phyloP scores from a whole-genome alignment of 148 eudicot genomes.

The Rhododendron molle region DNA sequence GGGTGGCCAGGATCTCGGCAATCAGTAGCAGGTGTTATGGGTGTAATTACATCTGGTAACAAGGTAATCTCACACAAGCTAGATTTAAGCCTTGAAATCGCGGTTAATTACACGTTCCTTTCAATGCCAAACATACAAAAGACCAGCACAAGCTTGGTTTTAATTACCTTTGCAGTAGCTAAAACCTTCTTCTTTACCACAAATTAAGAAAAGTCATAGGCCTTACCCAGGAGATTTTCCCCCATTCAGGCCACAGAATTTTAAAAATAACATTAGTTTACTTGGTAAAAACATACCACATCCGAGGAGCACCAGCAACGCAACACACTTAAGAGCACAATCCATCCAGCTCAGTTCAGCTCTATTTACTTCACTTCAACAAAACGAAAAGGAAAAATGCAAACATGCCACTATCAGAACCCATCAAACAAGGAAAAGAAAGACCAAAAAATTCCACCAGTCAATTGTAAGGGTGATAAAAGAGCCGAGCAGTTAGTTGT shows the following conservation, averaged over 20 bases:
- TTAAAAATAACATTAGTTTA: not conserved
- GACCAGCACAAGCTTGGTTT: not conserved
- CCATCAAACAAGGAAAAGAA: not conserved
- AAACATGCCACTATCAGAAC: not conserved
- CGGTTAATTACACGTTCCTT: not conserved
- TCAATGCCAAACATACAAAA: not conserved
- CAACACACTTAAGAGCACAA: conserved; percentile 10
- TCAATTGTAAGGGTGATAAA: not conserved
- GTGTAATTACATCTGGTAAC: not conserved
- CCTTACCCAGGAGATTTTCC: not conserved
- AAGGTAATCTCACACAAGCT: not conserved
- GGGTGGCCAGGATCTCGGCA: not conserved
- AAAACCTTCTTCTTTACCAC: not conserved
- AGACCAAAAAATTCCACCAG: not conserved
- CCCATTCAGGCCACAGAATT: not conserved
- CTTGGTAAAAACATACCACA: conserved; percentile 20
- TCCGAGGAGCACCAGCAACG: conserved; percentile 25
- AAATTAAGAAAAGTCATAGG: not conserved
- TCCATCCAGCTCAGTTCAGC: conserved; percentile 13
- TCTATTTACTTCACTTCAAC: conserved; percentile 5
- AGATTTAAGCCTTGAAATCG: not conserved
- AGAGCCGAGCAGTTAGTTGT: not conserved
- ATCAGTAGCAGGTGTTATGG: not conserved
- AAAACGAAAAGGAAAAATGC: not conserved
- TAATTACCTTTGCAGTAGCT: not conserved